These are phyloP conservation scores for Pseudogymnoascus sp. DNA, from an alignment of 2,329 filamentous ascomycete genomes.

Conservation along the genomic window DNA sequence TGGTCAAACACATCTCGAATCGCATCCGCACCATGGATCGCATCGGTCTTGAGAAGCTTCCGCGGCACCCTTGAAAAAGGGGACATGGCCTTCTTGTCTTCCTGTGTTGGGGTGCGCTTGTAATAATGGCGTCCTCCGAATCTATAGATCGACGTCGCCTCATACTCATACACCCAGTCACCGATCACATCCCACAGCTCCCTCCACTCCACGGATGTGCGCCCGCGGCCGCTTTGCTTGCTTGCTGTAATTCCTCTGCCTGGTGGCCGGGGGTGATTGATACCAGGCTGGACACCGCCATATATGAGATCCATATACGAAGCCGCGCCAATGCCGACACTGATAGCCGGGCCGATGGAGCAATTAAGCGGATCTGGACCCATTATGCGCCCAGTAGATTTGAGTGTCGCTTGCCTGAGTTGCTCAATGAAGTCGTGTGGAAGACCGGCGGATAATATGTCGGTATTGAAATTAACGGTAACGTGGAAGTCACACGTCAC, in stretches of 20 bases:
- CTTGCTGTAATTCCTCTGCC: neutral
- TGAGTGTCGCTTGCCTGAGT: neutral
- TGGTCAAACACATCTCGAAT: neutral
- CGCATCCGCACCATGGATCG: neutral
- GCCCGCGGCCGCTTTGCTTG: neutral
- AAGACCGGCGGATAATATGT: neutral
- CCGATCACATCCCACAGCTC: neutral
- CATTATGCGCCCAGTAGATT: neutral
- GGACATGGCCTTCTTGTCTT: neutral
- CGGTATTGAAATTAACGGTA: neutral
- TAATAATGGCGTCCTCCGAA: neutral
- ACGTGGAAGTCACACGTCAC: neutral
- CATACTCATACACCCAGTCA: neutral
- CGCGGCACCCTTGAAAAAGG: neutral
- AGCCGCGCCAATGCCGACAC: neutral
- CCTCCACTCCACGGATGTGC: neutral
- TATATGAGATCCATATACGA: neutral
- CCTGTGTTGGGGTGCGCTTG: neutral
- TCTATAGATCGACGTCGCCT: neutral
- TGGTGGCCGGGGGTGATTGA: neutral
- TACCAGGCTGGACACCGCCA: neutral
- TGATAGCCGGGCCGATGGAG: neutral
- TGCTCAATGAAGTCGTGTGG: neutral
- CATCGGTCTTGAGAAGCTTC: neutral
- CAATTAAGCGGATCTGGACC: neutral